Evolutionary conservation across 768 basidiomycete species (phyloP), one percentile per base, ranked within the genome.

Genomic region (Amanita pseudoporphyria): DNA sequence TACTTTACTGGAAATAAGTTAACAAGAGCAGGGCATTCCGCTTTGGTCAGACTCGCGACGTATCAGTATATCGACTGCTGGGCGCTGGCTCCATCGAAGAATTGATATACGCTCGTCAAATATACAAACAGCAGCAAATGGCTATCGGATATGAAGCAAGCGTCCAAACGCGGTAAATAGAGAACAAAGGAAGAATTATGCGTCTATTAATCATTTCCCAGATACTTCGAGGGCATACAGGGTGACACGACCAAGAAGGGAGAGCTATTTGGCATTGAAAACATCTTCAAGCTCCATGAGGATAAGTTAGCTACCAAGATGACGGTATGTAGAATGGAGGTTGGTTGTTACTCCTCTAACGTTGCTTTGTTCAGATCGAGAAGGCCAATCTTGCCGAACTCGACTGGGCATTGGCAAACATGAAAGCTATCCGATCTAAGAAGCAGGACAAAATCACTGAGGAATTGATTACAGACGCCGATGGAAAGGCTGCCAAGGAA

Each of bases 101-200:
- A 60, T 65, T 90, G 37, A 89, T 92, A 16, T 92, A 92, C 57
- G 86, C 86, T 0, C 79, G 90, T 10, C 91, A 94, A 60, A 77
- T 95, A 18, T 93, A 93, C 66, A 94, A 94, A 61, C 89, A 92
- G 55, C 92, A 94, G 60, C 87, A 90, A 59, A 91, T 91, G 87
- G 79, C 80, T n/a, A 89, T 91, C 40, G 90, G 81, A 0, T 93
- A 93, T 61, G 77, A 85, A 53, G 85, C 84, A 1, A 88, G 85
- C 56, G 69, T 87, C 7, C 89, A 92, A 58, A 90, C 89, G 0
- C 75, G 88, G 82, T 82, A 58, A 36, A 61, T 39, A 19, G 19
- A 39, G 18, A 32, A 16, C 16, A 14, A 31, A 18, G 39, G 36
- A 18, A 16, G n/a, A 26, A 16, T 12, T 14, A 36, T 32, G 35